Evolutionary conservation across 2,329 filamentous ascomycete genomes (phyloP), one percentile per base, ranked within the genome.

Genomic region (Colletotrichum theobromicola): DNA sequence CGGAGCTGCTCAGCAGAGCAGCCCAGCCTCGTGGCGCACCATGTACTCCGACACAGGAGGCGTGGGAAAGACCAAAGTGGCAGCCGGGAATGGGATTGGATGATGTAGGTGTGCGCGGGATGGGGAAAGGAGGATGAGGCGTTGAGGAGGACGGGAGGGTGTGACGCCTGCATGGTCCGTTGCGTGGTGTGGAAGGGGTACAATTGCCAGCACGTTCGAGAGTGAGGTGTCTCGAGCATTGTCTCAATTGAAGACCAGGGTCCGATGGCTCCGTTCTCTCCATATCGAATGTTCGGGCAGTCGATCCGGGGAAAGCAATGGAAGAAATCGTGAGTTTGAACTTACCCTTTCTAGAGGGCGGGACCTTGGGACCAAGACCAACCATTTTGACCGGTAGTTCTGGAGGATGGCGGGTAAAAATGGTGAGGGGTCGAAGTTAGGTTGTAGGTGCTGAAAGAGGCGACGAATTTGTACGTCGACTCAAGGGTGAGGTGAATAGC

Each of bases 271-370:
- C 68, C 72, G 30, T 67, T 16, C 26, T 61, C 57, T 70, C 60
- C 60, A 37, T 70, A 16, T 35, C 58, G 4, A 28, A 26, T 26
- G 37, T 10, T 64, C 35, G 32, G 66, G 13, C 42, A 60, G 67
- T 24, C 21, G 57, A 62, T 28, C 30, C 58, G 60, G 63, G 35
- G 58, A 71, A 75, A 55, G 53, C 42, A 58, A 74, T 64, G 30
- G 62, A 62, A 75, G 62, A 71, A 73, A 76, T 73, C 69, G 73
- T 76, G 63, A 55, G 30, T n/a, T 28, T 24, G 24, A 76, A 90
- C 91, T 84, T 90, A 94, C 94, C 94, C 90, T 94, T 95, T 78
- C 87, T 85, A 79, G 85, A 87, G 79, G 86, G 86, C 77, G 86
- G 87, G 81, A 84, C 86, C 81, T 87, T 85, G 79, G 87, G 87